These are phyloP conservation scores for Cymbidium sinense DNA, from an alignment of 106 monocot genomes.

Conservation along the genomic window DNA sequence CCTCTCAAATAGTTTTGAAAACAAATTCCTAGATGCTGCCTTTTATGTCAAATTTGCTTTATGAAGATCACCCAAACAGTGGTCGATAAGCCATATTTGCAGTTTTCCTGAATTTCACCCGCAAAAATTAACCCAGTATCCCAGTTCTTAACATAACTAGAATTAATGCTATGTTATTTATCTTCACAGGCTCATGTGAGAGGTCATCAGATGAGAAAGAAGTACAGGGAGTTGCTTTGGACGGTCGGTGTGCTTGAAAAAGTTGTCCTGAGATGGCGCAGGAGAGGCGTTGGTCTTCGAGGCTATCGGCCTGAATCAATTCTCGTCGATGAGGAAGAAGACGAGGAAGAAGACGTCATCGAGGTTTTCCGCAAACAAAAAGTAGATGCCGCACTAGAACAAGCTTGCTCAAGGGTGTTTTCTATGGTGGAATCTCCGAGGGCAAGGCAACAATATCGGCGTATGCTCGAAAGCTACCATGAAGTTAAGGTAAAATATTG, in stretches of 20 bases:
- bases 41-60: neutral
- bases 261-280: conserved; percentile 71
- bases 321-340: conserved; percentile 24
- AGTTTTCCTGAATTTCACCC: neutral
- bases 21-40: neutral
- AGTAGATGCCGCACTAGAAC: conserved; percentile 48
- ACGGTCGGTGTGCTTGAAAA: conserved; percentile 74
- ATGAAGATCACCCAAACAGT: neutral
- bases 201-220: conserved; percentile 82
- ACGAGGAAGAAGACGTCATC: conserved; percentile 43
- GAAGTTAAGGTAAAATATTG: conserved; percentile 40
- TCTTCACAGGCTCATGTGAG: conserved; percentile 70
- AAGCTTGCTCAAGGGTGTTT: conserved; percentile 53
- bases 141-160: neutral
- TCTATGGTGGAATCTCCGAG: conserved; percentile 47
- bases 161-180: neutral
- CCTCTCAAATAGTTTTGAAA: neutral
- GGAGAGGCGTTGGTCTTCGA: conserved; percentile 68
- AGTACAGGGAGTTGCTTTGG: conserved; percentile 49
- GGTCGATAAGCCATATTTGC: neutral
- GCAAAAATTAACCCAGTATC: neutral
- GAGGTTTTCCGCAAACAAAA: conserved; percentile 57
- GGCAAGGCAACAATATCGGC: conserved; percentile 63
- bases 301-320: conserved; percentile 42
- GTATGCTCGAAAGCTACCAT: conserved; percentile 53